Evolutionary conservation across 345 rosid species (phyloP), one percentile per base, ranked within the genome.

Genomic region (Excoecaria agallocha): DNA sequence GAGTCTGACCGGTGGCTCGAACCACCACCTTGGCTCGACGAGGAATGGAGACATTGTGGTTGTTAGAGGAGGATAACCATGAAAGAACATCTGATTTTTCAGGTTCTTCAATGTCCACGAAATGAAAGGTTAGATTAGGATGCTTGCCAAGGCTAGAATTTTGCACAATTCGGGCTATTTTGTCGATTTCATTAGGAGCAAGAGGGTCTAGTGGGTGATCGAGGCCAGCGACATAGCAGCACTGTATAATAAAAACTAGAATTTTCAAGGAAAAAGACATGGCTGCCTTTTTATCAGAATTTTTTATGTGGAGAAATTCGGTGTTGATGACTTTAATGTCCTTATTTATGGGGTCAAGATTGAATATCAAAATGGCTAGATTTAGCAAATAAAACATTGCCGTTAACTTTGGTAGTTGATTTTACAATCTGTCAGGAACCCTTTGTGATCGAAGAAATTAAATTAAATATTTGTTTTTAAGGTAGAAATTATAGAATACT

Each of bases 131-230:
- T 70, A 89, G 74, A 80, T 87, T 85, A 49, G 81, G 79, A 68
- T 79, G 74, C 35, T 76, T 68, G 49, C 78, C 80, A 38, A 87
- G 69, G 8, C 38, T 78, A 15, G 89, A 86, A 13, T 82, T 83
- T 16, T 79, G 80, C 62, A 91, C 55, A 57, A 87, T 83, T 72
- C 68, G 68, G 63, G 79, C 78, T 73, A 80, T 63, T 77, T 81
- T 87, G 81, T 85, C 85, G 81, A 90, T 82, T 83, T 90, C 98
- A 3, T 80, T 56, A 2, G 86, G 84, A 49, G 73, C 81, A 3
- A 90, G 86, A 54, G 96, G 91, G 76, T 90, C 93, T 46, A 90
- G 86, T 19, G 96, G 96, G 77, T 93, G 94, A 70, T 77, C 68
- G 71, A 80, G 74, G 79, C 83, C 24, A 68, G 69, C 24, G 39